Conservation (phyloP, 306 rosid species). For the Medicago lupulina region DNA sequence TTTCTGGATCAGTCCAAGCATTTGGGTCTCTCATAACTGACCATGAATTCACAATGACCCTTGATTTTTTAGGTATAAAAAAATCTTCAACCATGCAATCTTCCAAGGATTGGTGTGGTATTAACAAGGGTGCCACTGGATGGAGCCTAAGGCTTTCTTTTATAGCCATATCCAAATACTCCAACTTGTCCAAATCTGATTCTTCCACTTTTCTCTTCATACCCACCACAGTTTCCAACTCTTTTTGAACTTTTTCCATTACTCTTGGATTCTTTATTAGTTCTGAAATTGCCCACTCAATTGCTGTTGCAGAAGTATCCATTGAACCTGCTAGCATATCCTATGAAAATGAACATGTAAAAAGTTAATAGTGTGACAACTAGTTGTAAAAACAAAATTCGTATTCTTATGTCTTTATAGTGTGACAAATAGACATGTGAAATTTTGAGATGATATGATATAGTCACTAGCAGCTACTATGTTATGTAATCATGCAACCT, state of each 20-base stretch:
- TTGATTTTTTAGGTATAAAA: conserved; percentile 56
- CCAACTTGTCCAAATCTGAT: conserved; percentile 56
- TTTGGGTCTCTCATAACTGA: conserved; percentile 47
- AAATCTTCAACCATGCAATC: conserved; percentile 56
- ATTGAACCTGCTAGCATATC: conserved; percentile 61
- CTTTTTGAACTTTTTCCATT: conserved; percentile 65
- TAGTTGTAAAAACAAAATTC: neutral
- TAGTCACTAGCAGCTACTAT: too few relatives aligned
- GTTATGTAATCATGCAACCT: neutral
- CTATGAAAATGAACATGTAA: conserved; percentile 25
- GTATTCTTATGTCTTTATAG: neutral
- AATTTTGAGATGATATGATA: too few relatives aligned
- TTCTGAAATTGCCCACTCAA: conserved; percentile 64
- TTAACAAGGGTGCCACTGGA: conserved; percentile 63
- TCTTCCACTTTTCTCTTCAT: conserved; percentile 65
- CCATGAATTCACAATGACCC: conserved; percentile 46
- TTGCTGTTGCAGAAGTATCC: conserved; percentile 64
- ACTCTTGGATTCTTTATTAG: conserved; percentile 60
- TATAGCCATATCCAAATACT: conserved; percentile 57
- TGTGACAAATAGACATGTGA: neutral
- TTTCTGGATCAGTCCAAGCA: conserved; percentile 41
- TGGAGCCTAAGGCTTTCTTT: conserved; percentile 69
- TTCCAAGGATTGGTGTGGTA: conserved; percentile 62
- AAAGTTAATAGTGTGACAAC: neutral
- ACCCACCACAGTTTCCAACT: conserved; percentile 60